These are phyloP conservation scores for Kockovaella imperatae DNA, from an alignment of 768 basidiomycete genomes.

Conservation along the genomic window DNA sequence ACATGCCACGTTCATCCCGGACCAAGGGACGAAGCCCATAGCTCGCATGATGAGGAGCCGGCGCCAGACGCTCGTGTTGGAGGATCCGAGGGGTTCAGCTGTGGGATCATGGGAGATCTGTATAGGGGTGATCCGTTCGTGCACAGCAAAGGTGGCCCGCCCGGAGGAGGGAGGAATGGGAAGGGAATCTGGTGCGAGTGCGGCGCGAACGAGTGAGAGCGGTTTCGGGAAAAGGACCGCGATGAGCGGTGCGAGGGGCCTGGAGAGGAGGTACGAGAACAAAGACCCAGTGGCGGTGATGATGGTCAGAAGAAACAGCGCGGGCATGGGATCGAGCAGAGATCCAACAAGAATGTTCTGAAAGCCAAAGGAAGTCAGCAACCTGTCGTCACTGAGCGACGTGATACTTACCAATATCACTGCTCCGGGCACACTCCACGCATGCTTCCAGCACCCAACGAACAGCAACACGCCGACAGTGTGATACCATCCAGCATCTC, in stretches of 20 bases:
- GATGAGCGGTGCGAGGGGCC: conserved; percentile 76
- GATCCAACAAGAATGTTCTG: conserved; percentile 87
- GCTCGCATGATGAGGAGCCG: conserved; percentile 78
- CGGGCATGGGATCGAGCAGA: conserved; percentile 70
- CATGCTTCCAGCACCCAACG: conserved; percentile 88
- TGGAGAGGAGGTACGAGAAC: conserved; percentile 68
- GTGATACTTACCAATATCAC: conserved; percentile 57
- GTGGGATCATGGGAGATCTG: conserved; percentile 17
- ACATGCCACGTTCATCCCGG: conserved; percentile 92
- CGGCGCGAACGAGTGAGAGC: conserved; percentile 72
- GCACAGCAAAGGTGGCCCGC: not conserved
- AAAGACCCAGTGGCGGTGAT: conserved; percentile 83
- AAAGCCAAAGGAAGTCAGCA: not conserved
- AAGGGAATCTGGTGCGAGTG: conserved; percentile 53
- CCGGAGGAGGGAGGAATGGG: conserved; percentile 29
- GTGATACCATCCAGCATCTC: conserved; percentile 50
- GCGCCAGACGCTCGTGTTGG: conserved; percentile 59
- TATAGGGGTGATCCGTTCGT: conserved; percentile 22
- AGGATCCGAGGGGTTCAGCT: conserved; percentile 10
- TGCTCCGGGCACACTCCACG: conserved; percentile 92
- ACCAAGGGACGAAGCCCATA: conserved; percentile 92
- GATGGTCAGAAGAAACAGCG: conserved; percentile 69
- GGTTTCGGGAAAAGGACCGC: conserved; percentile 74
- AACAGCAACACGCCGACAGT: conserved; percentile 74
- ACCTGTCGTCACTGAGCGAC: conserved; percentile 12